Evolutionary conservation across 208 protist species (phyloP).

Genomic region (Acanthamoeba polyphaga): DNA sequence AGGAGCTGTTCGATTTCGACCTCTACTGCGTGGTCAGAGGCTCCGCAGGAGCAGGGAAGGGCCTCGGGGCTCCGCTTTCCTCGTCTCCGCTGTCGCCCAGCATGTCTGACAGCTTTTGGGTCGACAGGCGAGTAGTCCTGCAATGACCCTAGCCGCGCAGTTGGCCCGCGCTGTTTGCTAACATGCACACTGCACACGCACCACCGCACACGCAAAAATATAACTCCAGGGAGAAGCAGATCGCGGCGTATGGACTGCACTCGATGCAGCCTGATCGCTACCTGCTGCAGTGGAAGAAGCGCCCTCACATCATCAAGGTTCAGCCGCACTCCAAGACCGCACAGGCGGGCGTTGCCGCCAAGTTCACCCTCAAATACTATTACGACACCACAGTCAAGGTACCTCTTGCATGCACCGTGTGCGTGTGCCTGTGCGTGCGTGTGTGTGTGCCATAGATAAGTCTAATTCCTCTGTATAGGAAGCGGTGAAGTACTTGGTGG

Average conservation of each 20-base stretch:
- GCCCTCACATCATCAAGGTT: constrained; percentile 59
- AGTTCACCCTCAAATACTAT: constrained; percentile 58
- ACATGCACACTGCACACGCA: background rate
- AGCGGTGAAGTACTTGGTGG: constrained; percentile 40
- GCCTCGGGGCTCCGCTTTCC: background rate
- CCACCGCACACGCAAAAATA: no score
- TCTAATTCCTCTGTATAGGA: background rate
- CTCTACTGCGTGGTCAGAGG: background rate
- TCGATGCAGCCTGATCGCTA: background rate
- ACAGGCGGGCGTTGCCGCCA: background rate
- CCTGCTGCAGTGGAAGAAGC: constrained; percentile 62
- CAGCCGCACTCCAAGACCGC: constrained; percentile 43
- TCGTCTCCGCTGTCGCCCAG: background rate
- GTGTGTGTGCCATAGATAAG: background rate
- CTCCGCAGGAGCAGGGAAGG: background rate
- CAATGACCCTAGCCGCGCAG: no score
- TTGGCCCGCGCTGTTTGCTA: background rate
- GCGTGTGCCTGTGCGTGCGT: background rate
- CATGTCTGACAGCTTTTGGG: constrained; percentile 10
- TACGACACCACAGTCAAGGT: constrained; percentile 63
- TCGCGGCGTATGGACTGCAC: constrained; percentile 1
- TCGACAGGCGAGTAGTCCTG: background rate
- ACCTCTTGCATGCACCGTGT: background rate
- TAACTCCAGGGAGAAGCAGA: constrained; percentile 5
- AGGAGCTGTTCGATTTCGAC: constrained; percentile 39